Conservation (phyloP, 106 monocot species). For the Alisma plantagoaquatica region DNA sequence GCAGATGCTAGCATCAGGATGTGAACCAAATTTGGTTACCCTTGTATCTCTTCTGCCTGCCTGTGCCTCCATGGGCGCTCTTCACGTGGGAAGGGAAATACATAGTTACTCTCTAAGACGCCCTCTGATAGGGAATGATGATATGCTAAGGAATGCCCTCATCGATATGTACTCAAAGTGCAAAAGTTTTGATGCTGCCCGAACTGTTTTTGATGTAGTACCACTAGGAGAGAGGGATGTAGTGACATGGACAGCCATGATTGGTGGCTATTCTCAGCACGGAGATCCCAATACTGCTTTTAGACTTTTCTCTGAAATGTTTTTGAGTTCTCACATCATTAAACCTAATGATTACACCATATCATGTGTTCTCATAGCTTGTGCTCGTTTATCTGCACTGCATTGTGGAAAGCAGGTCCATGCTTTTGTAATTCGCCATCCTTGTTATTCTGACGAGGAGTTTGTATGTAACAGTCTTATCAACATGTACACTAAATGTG, state of each 20-base stretch:
- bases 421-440: slow-evolving; percentile 37
- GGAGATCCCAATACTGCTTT: slow-evolving; percentile 68
- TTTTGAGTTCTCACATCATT: slow-evolving; percentile 13
- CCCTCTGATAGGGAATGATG: slow-evolving; percentile 47
- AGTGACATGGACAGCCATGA: slow-evolving; percentile 85
- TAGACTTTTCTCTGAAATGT: slow-evolving; percentile 56
- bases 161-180: slow-evolving; percentile 92
- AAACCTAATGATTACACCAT: slow-evolving; percentile 64
- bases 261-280: slow-evolving; percentile 81
- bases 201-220: slow-evolving; percentile 32
- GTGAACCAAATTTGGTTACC: slow-evolving; percentile 65
- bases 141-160: slow-evolving; percentile 65
- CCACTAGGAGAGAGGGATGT: slow-evolving; percentile 36
- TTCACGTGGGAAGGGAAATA: slow-evolving; percentile 60
- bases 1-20: slow-evolving; percentile 46
- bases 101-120: slow-evolving; percentile 61
- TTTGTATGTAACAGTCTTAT: slow-evolving; percentile 67
- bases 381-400: slow-evolving; percentile 41
- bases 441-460: slow-evolving; percentile 16
- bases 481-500: slow-evolving; percentile 86
- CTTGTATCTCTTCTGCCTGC: slow-evolving; percentile 79
- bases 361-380: slow-evolving; percentile 68
- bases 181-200: slow-evolving; percentile 35
- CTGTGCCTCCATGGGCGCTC: slow-evolving; percentile 69
- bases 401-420: slow-evolving; percentile 62